Conservation (phyloP, 768 basidiomycete genomes). For the Podaxis sp. region DNA sequence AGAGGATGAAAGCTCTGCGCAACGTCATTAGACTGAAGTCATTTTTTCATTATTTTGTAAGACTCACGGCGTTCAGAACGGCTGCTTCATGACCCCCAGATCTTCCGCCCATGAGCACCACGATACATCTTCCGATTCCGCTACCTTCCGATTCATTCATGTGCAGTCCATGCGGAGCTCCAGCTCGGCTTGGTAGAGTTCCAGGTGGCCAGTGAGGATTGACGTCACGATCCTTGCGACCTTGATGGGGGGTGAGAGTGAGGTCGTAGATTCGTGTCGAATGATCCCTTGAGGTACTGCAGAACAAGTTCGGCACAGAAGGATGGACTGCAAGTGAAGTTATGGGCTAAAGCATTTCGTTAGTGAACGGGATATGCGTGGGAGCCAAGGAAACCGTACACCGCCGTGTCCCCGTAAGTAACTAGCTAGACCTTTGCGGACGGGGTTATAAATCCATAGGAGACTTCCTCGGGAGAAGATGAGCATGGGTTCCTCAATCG, state of each 20-base stretch:
- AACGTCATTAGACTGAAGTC: not conserved
- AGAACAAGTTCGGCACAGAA: conserved; percentile 53
- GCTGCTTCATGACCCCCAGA: conserved; percentile 75
- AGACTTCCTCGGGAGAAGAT: conserved; percentile 55
- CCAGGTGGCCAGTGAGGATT: conserved; percentile 65
- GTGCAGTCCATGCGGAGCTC: conserved; percentile 70
- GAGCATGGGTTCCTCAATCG: conserved; percentile 56
- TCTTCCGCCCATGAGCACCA: conserved; percentile 65
- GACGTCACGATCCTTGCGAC: conserved; percentile 16
- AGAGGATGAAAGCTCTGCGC: conserved; percentile 66
- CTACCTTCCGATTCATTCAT: conserved; percentile 58
- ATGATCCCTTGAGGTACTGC: conserved; percentile 73
- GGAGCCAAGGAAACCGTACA: conserved; percentile 37
- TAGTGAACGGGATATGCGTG: conserved; percentile 1
- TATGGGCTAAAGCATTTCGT: conserved; percentile 43
- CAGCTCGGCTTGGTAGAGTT: conserved; percentile 50
- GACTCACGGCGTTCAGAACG: conserved; percentile 61
- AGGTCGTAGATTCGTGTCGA: conserved; percentile 73
- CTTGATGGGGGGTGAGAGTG: conserved; percentile 23
- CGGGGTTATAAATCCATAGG: conserved; percentile 55
- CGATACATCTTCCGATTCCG: conserved; percentile 63
- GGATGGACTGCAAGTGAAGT: conserved; percentile 72
- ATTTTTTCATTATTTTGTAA: not conserved
- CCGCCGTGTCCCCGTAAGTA: conserved; percentile 71
- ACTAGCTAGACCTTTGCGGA: conserved; percentile 38